Evolutionary conservation across 192 early-diverging fungal genomes (phyloP).

Genomic region (Rhizophagus sp.): DNA sequence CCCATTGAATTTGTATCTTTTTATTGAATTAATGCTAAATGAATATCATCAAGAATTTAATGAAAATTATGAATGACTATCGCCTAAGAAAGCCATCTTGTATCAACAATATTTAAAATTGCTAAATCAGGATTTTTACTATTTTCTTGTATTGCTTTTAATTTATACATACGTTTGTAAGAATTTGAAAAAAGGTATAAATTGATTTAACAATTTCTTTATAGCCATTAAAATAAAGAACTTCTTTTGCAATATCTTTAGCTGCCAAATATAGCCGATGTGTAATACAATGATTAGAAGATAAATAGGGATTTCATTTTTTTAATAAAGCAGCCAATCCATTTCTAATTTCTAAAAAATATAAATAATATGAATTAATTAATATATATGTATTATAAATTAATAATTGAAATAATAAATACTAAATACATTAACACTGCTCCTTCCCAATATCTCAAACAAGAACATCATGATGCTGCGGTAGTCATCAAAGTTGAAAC

Average conservation of each 20-base stretch:
- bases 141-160: too few species aligned
- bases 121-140: too few species aligned
- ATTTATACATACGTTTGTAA: too few species aligned
- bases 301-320: background rate
- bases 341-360: background rate
- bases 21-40: background rate
- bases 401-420: too few species aligned
- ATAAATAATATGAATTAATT: too few species aligned
- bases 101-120: constrained; percentile 5
- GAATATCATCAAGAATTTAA: too few species aligned
- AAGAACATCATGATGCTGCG: too few species aligned
- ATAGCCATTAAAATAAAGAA: background rate
- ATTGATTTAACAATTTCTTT: background rate
- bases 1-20: background rate
- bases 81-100: background rate
- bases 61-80: background rate
- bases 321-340: background rate
- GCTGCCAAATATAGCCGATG: background rate
- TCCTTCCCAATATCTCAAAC: too few species aligned
- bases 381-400: too few species aligned
- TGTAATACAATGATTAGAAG: background rate
- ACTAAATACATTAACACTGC: background rate
- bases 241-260: background rate
- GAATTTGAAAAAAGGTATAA: too few species aligned
- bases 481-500: too few species aligned